These are phyloP conservation scores for Aspergillus sp. DNA, from an alignment of 2,329 filamentous ascomycete species.

Conservation along the genomic window DNA sequence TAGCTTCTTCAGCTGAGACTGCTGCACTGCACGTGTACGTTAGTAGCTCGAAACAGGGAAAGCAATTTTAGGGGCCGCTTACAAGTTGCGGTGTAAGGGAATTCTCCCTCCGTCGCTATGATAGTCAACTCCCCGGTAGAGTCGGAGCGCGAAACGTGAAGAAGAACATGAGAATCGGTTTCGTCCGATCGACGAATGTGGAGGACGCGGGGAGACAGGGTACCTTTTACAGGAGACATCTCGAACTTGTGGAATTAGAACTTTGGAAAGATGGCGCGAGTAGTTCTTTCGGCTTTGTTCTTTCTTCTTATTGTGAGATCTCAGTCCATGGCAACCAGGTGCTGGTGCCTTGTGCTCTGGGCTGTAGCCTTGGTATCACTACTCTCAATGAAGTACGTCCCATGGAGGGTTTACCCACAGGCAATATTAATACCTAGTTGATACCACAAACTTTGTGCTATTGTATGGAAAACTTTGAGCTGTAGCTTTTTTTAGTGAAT, in stretches of 20 bases:
- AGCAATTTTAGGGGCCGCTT: conserved; percentile 8
- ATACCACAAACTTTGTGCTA: neutral
- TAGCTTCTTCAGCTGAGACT: conserved; percentile 37
- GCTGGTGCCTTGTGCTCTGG: neutral
- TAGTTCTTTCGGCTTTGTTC: neutral
- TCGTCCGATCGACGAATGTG: conserved; percentile 51
- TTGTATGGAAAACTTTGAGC: too few species aligned
- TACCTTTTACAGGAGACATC: conserved; percentile 14
- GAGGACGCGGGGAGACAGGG: conserved; percentile 40
- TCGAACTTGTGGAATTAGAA: neutral
- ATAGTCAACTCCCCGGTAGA: conserved; percentile 51
- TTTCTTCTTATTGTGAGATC: neutral
- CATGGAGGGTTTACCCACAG: neutral
- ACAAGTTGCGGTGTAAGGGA: conserved; percentile 53
- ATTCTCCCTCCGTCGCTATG: conserved; percentile 59
- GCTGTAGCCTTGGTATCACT: neutral
- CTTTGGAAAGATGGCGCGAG: neutral
- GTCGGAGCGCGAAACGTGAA: conserved; percentile 47
- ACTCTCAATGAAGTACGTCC: neutral
- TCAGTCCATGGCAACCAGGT: too few species aligned
- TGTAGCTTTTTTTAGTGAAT: too few species aligned
- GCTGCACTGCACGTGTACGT: conserved; percentile 33
- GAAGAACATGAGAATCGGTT: conserved; percentile 44
- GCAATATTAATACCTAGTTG: neutral
- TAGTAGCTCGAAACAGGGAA: conserved; percentile 6